Percentiles rank a stretch among this genome's conserved stretches.
phyloP scores from a whole-genome alignment of 2,329 filamentous ascomycete species.

The Aspergillus alliaceus region DNA sequence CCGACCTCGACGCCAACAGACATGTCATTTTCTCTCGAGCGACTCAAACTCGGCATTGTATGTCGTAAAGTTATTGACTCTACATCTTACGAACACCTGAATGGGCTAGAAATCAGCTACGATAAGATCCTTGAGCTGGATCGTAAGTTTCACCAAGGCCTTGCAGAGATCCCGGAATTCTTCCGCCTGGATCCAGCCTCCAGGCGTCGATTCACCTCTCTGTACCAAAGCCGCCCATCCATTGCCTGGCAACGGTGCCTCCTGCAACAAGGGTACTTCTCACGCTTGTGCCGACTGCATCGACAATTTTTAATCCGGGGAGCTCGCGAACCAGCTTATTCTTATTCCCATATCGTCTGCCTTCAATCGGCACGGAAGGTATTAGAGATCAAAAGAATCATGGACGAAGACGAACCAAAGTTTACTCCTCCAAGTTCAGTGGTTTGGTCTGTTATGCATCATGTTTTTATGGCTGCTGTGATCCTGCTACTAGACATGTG shows the following conservation, averaged over 20 bases:
- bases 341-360: slow-evolving; percentile 40
- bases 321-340: slow-evolving; percentile 34
- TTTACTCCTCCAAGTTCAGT: slow-evolving; percentile 27
- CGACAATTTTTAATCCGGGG: slow-evolving; percentile 41
- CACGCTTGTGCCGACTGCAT: slow-evolving; percentile 40
- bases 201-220: slow-evolving; percentile 22
- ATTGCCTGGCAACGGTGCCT: slow-evolving; percentile 38
- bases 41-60: slow-evolving; percentile 42
- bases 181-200: slow-evolving; percentile 36
- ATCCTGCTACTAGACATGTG: slow-evolving; percentile 42
- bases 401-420: slow-evolving; percentile 30
- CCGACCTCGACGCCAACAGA: slow-evolving; percentile 40
- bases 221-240: slow-evolving; percentile 30
- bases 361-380: slow-evolving; percentile 40
- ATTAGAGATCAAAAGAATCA: slow-evolving; percentile 35
- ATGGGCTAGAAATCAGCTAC: slow-evolving; percentile 32
- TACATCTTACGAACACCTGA: slow-evolving; percentile 25
- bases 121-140: slow-evolving; percentile 41
- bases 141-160: slow-evolving; percentile 31
- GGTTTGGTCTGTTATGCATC: slow-evolving; percentile 38
- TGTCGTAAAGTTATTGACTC: slow-evolving; percentile 44
- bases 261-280: slow-evolving; percentile 36
- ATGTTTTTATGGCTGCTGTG: slow-evolving; percentile 42
- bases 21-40: slow-evolving; percentile 48
- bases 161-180: slow-evolving; percentile 35